Evolutionary conservation across 2,329 filamentous ascomycete species (phyloP).

Genomic region (Aspergillus sp.): DNA sequence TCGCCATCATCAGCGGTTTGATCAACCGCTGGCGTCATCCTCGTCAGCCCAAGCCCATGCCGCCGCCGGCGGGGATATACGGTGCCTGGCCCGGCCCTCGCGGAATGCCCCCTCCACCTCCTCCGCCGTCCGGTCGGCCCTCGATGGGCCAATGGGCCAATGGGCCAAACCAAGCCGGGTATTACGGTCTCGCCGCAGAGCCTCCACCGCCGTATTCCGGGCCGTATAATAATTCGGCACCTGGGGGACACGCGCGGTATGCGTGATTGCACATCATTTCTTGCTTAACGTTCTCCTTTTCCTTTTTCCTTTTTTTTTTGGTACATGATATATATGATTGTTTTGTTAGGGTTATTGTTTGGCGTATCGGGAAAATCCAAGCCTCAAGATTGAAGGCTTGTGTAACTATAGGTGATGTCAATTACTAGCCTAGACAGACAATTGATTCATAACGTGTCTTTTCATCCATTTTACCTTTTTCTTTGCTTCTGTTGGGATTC

Average conservation of each 20-base stretch:
- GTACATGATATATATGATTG: background rate
- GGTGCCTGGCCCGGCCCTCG: slow-evolving; percentile 4
- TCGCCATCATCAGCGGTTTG: slow-evolving; percentile 62
- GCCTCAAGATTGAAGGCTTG: no score
- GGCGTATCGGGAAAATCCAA: no score
- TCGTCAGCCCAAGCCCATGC: slow-evolving; percentile 10
- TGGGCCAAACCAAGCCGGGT: slow-evolving; percentile 11
- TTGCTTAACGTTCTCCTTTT: background rate
- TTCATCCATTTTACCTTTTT: no score
- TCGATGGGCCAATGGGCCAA: slow-evolving; percentile 18
- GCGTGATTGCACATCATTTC: slow-evolving; percentile 11
- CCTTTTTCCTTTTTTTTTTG: background rate
- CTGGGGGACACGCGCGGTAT: slow-evolving; percentile 15
- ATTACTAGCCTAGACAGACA: no score
- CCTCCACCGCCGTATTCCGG: slow-evolving; percentile 16
- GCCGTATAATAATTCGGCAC: background rate
- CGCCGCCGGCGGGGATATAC: background rate
- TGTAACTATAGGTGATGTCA: no score
- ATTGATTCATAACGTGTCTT: no score
- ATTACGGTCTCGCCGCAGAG: slow-evolving; percentile 15
- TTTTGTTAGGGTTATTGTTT: no score
- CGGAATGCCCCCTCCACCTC: slow-evolving; percentile 8
- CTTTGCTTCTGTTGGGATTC: no score
- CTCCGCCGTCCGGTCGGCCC: background rate
- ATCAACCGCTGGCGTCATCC: slow-evolving; percentile 47